Evolutionary conservation across 2,329 filamentous ascomycete genomes (phyloP), one percentile per base, ranked within the genome.

Genomic region (Hymenoscyphus albidus): DNA sequence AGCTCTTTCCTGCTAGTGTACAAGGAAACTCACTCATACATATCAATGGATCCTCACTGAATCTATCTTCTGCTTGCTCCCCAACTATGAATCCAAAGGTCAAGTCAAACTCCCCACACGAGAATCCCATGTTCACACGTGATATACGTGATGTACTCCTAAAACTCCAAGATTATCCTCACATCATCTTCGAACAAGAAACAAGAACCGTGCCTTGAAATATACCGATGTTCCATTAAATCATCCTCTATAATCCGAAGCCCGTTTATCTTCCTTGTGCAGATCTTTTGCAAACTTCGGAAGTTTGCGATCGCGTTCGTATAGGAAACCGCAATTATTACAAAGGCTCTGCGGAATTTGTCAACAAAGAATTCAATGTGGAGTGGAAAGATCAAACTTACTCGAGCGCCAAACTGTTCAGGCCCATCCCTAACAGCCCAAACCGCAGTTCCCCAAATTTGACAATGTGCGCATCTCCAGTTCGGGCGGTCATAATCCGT

Each of bases 351-450:
- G 22, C 12, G 63, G 5, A 38, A 32, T 10, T 75, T 69, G 74
- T 73, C 64, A 60, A 70, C 51, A 64, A 62, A 57, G 64, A 44
- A 59, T 59, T 12, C 4, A 12, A 62, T 9, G 64, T 54, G 2
- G 31, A 42, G 18, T 59, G 55, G 6, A 32, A 39, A 56, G 2
- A 54, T 54, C 10, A 22, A 27, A 79, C 90, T 83, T 80, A 95
- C 92, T 78, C 91, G 89, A 68, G 91, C 85, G 62, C 93, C 94
- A 62, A 85, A 82, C 14, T 95, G 95, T 54, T 54, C 48, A 54
- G 48, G 48, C 31, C 95, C 95, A 78, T 98, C 93, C 72, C 95
- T 84, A 2, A 98, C 94, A 59, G 92, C 93, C 95, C 95, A 99
- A 9, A 97, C 92, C 35, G 92, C 90, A 59, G 89, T 89, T 16